phyloP scores from a whole-genome alignment of 768 basidiomycete genomes.

The Leccinum variicolor region DNA sequence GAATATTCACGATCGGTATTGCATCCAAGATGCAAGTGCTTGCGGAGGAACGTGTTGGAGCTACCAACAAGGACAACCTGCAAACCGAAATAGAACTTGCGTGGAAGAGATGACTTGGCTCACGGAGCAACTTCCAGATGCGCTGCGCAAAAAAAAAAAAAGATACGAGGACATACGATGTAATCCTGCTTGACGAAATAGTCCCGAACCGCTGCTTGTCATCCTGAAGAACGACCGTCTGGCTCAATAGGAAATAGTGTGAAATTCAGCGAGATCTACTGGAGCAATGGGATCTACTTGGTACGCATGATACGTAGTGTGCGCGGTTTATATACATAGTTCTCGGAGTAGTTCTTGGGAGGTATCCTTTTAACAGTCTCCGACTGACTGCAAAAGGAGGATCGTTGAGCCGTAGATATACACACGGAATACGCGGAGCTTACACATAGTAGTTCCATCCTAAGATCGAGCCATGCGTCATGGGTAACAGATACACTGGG shows the following conservation, averaged over 20 bases:
- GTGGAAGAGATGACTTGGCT: too few species aligned
- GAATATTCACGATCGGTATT: too few species aligned
- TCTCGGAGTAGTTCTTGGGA: constrained; percentile 89
- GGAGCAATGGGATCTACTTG: constrained; percentile 57
- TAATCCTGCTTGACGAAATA: too few species aligned
- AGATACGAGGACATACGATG: too few species aligned
- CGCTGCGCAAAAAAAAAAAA: too few species aligned
- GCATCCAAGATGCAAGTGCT: too few species aligned
- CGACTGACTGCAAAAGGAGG: constrained; percentile 44
- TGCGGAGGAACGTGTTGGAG: too few species aligned
- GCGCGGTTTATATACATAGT: constrained; percentile 78
- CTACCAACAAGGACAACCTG: too few species aligned
- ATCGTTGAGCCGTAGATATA: constrained; percentile 5
- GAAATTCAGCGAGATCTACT: neutral
- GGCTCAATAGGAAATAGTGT: neutral
- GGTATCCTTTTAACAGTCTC: constrained; percentile 64
- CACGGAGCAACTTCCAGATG: too few species aligned
- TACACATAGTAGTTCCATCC: constrained; percentile 94
- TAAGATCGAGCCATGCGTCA: constrained; percentile 26
- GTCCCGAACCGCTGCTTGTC: too few species aligned
- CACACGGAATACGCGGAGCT: constrained; percentile 31
- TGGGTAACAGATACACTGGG: neutral
- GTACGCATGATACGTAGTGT: constrained; percentile 84
- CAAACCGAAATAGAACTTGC: too few species aligned
- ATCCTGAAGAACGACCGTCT: too few species aligned